Percentiles rank a stretch among this genome's conserved stretches.
These are phyloP conservation scores for Musa acuminata DNA, from an alignment of 176 grass and related monocot species.

Conservation along the genomic window DNA sequence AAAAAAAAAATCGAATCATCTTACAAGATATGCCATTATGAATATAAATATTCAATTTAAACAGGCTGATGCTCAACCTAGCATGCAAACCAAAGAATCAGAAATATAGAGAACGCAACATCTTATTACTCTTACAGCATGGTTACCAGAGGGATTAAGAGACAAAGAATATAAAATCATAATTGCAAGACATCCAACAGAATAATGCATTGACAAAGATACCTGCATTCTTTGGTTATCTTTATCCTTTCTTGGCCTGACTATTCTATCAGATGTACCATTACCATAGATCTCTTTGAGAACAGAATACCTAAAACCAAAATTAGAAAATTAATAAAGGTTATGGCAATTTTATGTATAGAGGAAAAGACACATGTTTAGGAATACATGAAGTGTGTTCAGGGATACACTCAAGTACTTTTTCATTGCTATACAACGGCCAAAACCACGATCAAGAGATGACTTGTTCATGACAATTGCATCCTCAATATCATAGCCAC, in stretches of 20 bases:
- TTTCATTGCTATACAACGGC: slow-evolving; percentile 94
- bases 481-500: slow-evolving; percentile 99
- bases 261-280: slow-evolving; percentile 52
- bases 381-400: background rate
- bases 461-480: slow-evolving; percentile 99
- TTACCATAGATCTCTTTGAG: slow-evolving; percentile 41
- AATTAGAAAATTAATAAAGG: slow-evolving; percentile 9
- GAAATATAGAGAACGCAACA: background rate
- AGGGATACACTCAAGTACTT: slow-evolving; percentile 39
- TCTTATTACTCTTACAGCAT: background rate
- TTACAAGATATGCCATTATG: too few relatives aligned
- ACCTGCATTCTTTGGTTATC: slow-evolving; percentile 78
- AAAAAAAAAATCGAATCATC: too few relatives aligned
- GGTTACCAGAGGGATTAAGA: background rate
- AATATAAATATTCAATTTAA: too few relatives aligned
- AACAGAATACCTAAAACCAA: slow-evolving; percentile 56
- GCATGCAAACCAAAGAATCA: too few relatives aligned
- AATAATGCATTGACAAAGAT: slow-evolving; percentile 19
- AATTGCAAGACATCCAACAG: background rate
- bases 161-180: background rate
- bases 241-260: slow-evolving; percentile 51
- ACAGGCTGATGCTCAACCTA: too few relatives aligned
- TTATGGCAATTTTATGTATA: background rate
- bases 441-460: slow-evolving; percentile 95
- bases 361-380: background rate